A percentile compares a stretch with the other conserved stretches of the same genome.
Evolutionary conservation across 1,139 yeast genomes (phyloP).

Genomic region (Pichia kudriavzevii): DNA sequence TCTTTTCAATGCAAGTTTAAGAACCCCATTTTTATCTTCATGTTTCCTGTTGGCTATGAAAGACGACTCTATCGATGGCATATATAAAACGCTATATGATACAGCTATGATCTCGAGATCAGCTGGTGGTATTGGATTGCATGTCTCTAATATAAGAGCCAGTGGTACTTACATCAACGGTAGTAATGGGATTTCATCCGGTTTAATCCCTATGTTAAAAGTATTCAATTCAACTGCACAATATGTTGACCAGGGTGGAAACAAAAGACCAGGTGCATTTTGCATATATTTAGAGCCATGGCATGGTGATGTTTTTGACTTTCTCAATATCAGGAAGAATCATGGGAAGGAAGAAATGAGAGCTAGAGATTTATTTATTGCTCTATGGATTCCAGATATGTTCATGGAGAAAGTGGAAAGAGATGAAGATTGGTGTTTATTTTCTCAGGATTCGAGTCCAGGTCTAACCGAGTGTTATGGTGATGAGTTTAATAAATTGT

Average conservation of each 20-base stretch:
- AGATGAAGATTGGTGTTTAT: slow-evolving; percentile 45
- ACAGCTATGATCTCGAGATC: slow-evolving; percentile 51
- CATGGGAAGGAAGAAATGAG: slow-evolving; percentile 52
- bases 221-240: slow-evolving; percentile 55
- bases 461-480: slow-evolving; percentile 47
- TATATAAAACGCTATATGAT: slow-evolving; percentile 46
- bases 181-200: slow-evolving; percentile 49
- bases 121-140: slow-evolving; percentile 55
- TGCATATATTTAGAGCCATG: slow-evolving; percentile 57
- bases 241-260: slow-evolving; percentile 58
- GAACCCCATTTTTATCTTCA: slow-evolving; percentile 42
- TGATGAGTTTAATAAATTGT: slow-evolving; percentile 39
- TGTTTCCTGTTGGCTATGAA: slow-evolving; percentile 52
- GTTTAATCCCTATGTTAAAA: slow-evolving; percentile 51
- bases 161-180: slow-evolving; percentile 46
- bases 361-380: slow-evolving; percentile 51
- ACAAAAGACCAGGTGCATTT: slow-evolving; percentile 57
- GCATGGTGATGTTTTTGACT: slow-evolving; percentile 51
- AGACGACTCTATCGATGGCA: slow-evolving; percentile 53
- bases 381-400: slow-evolving; percentile 53
- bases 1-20: slow-evolving; percentile 46
- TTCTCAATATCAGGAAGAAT: slow-evolving; percentile 45
- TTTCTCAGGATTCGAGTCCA: slow-evolving; percentile 48
- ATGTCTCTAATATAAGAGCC: slow-evolving; percentile 46
- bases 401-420: slow-evolving; percentile 49